Percentiles rank a stretch among this genome's conserved stretches.
Evolutionary conservation across 202 grass and related monocot genomes (phyloP).

Genomic region (Bolboschoenoplectus hybrid): DNA sequence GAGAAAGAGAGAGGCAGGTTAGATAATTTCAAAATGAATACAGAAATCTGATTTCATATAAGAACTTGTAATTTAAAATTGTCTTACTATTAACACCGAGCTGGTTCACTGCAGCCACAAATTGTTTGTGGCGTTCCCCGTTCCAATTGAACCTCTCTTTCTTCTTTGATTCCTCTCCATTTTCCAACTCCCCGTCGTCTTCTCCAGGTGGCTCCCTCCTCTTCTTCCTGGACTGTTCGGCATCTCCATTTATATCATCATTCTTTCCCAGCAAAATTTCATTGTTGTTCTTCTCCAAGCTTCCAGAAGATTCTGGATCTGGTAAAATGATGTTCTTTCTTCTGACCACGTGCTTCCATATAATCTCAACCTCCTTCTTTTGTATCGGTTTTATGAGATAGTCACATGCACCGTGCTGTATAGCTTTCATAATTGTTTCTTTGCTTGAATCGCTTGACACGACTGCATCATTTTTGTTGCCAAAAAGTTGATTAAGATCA

Average conservation of each 20-base stretch:
- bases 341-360: constrained; percentile 75
- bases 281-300: constrained; percentile 51
- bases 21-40: background rate
- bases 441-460: constrained; percentile 68
- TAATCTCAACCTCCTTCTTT: constrained; percentile 61
- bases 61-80: background rate
- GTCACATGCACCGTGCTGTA: constrained; percentile 78
- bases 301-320: constrained; percentile 38
- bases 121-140: constrained; percentile 65
- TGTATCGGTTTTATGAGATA: constrained; percentile 75
- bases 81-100: constrained; percentile 74
- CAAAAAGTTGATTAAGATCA: constrained; percentile 33
- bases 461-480: constrained; percentile 57
- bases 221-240: constrained; percentile 58
- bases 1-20: background rate
- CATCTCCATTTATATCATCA: constrained; percentile 36
- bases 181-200: constrained; percentile 61
- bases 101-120: constrained; percentile 73
- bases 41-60: background rate
- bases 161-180: constrained; percentile 59
- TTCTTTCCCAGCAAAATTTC: constrained; percentile 43
- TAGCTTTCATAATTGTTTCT: constrained; percentile 78
- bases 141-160: constrained; percentile 79
- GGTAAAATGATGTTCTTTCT: constrained; percentile 46
- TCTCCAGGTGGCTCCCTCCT: constrained; percentile 65